These are phyloP conservation scores for Lecanicillium sp. DNA, from an alignment of 2,329 filamentous ascomycete genomes.

Conservation along the genomic window DNA sequence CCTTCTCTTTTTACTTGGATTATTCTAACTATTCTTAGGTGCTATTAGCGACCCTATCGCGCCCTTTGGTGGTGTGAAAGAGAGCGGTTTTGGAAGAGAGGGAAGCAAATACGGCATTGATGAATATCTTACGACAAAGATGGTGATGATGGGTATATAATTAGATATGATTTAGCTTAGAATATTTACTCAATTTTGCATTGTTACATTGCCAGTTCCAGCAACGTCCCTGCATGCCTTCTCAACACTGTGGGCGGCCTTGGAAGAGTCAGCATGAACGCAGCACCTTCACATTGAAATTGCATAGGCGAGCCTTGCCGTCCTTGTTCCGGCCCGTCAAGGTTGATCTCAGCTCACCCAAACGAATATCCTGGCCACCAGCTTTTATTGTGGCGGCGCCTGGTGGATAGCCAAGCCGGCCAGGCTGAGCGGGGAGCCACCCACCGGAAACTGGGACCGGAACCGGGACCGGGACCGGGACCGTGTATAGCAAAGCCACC, in stretches of 20 bases:
- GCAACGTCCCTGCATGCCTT: too few relatives aligned
- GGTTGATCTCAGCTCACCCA: too few relatives aligned
- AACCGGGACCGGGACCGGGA: constrained; percentile 11
- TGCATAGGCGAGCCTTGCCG: too few relatives aligned
- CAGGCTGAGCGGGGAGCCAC: neutral
- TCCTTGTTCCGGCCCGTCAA: too few relatives aligned
- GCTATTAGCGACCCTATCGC: constrained; percentile 38
- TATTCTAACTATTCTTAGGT: constrained; percentile 35
- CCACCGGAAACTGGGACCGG: constrained; percentile 4
- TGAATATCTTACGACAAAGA: constrained; percentile 72
- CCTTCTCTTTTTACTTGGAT: neutral
- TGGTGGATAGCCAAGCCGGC: constrained; percentile 6
- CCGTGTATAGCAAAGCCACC: too few relatives aligned
- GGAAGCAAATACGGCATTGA: constrained; percentile 70
- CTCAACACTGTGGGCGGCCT: too few relatives aligned
- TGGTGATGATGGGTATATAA: constrained; percentile 26
- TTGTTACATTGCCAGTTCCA: too few relatives aligned
- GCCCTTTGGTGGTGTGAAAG: constrained; percentile 30
- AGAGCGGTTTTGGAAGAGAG: constrained; percentile 28
- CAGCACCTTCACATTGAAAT: too few relatives aligned
- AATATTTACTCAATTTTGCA: too few relatives aligned
- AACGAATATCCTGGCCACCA: too few relatives aligned
- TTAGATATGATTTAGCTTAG: too few relatives aligned
- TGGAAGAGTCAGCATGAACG: too few relatives aligned
- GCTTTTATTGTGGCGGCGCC: constrained; percentile 1